Evolutionary conservation across 2,329 filamentous ascomycete species (phyloP), one percentile per base, ranked within the genome.

Genomic region (Cladophialophora bantiana): DNA sequence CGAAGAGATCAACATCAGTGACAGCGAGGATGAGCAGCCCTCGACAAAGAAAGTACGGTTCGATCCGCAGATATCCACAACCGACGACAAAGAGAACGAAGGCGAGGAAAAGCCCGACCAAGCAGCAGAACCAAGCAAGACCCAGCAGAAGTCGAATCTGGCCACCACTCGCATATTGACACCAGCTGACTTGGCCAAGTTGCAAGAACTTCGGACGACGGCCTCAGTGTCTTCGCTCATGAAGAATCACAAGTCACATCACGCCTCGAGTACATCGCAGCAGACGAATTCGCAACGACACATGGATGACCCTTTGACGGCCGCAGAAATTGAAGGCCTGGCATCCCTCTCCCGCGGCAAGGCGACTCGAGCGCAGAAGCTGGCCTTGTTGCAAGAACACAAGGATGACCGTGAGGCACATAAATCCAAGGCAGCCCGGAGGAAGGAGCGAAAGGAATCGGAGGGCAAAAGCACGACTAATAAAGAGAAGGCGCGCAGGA

Each of bases 401-500:
- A 92, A 94, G 80, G 89, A 90, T 0, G 88, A 89, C 53, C 88
- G 90, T 35, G 84, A 88, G 59, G 89, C 95, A 77, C 93, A 97
- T 82, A 93, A 94, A 83, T 91, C 88, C 70, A 95, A 92, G 62
- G 89, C 92, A 70, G 93, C 93, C 15, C 89, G 92, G 76, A 86
- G 91, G 74, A 92, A 93, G 84, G 88, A 92, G 77, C 92, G 94
- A 85, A 96, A 96, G 86, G 88, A 90, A 74, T 85, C 88, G 1
- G 88, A 93, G 80, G 95, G 95, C 75, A 98, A 98, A 88, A 96
- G 92, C 77, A 94, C 93, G 42, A 98, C 94, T 72, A 99, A 99
- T 81, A 92, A 91, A 82, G 95, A 99, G 84, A 99, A 99, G 87
- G 88, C 91, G 50, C 85, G 94, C 73, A 93, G 92, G 86, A 99